These are phyloP conservation scores for Diddensiella caesifluorescens DNA, from an alignment of 805 yeast genomes.

Conservation along the genomic window DNA sequence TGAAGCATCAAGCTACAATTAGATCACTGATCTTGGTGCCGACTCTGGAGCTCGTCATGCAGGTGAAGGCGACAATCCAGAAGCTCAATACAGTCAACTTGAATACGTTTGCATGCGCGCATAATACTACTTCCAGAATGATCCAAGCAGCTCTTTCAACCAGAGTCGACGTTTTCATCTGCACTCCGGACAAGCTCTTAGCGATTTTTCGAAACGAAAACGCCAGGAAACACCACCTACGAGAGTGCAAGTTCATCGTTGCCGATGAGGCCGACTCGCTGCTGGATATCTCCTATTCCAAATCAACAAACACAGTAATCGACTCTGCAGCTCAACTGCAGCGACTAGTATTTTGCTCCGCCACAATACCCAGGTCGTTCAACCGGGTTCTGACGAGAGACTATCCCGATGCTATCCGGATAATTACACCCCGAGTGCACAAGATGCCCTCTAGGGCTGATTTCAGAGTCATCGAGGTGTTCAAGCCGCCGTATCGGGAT, in stretches of 20 bases:
- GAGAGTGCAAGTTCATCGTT: conserved; percentile 55
- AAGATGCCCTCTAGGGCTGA: conserved; percentile 73
- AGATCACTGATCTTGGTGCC: conserved; percentile 79
- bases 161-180: conserved; percentile 1
- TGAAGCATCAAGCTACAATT: conserved; percentile 40
- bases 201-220: conserved; percentile 18
- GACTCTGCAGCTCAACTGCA: conserved; percentile 46
- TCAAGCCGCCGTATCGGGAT: conserved; percentile 73
- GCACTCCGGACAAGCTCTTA: conserved; percentile 3
- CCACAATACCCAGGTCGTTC: conserved; percentile 81
- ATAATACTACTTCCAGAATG: neutral
- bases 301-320: conserved; percentile 55
- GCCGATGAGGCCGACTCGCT: conserved; percentile 94
- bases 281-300: conserved; percentile 73
- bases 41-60: conserved; percentile 82
- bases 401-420: conserved; percentile 61
- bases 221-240: conserved; percentile 28
- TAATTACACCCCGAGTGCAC: conserved; percentile 79
- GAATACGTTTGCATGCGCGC: conserved; percentile 5
- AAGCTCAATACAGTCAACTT: conserved; percentile 14
- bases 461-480: conserved; percentile 70
- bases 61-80: conserved; percentile 49
- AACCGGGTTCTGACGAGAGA: conserved; percentile 52
- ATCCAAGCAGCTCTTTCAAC: neutral
- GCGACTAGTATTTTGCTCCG: conserved; percentile 75